Conservation (phyloP, 176 grass and related monocot species). For the Urochloa ruziziensis region DNA sequence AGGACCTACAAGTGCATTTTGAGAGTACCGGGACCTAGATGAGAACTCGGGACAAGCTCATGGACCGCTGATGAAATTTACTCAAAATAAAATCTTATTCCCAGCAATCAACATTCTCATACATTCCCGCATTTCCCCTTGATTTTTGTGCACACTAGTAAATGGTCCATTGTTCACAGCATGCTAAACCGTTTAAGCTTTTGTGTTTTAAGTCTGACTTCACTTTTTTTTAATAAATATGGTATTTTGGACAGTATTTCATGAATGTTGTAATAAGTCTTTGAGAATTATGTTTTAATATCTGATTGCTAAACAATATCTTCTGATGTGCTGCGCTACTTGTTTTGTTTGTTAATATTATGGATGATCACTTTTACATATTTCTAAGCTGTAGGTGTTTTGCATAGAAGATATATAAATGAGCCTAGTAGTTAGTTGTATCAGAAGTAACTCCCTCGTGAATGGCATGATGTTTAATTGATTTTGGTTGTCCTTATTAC, state of each 20-base stretch:
- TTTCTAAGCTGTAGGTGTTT: background rate
- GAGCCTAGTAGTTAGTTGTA: background rate
- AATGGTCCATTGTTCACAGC: background rate
- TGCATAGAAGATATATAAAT: background rate
- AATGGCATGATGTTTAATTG: background rate
- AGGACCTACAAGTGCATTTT: no score
- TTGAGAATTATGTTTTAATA: background rate
- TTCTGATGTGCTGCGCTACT: background rate
- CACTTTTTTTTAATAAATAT: background rate
- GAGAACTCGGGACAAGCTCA: no score
- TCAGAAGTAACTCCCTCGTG: background rate
- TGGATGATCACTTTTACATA: background rate
- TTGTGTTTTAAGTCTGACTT: background rate
- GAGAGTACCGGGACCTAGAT: no score
- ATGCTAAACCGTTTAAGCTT: background rate
- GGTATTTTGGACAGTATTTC: background rate
- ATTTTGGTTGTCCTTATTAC: background rate
- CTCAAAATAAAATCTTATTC: conserved; percentile 31
- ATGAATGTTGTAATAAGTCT: background rate
- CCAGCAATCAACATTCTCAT: background rate
- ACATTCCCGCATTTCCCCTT: background rate
- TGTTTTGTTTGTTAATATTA: background rate
- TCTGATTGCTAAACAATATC: background rate
- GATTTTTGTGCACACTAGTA: background rate
- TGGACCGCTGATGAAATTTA: no score